Evolutionary conservation across 495 filamentous ascomycete genomes (phyloP).

Genomic region (Astrothelium macrocarpum): DNA sequence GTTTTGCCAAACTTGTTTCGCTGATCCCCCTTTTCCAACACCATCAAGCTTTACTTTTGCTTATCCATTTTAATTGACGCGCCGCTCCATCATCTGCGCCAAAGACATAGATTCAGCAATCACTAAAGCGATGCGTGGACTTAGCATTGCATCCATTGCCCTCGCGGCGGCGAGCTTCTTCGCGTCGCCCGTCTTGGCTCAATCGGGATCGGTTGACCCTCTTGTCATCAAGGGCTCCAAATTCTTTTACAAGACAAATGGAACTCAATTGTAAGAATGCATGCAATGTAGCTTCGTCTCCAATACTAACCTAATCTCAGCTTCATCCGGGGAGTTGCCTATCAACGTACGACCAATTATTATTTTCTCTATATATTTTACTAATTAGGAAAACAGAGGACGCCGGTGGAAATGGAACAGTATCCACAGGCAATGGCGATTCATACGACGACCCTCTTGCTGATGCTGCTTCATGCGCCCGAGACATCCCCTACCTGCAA

Average conservation of each 20-base stretch:
- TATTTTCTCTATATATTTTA: neutral
- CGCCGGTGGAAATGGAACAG: constrained; percentile 37
- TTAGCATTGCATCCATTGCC: constrained; percentile 18
- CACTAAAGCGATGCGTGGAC: constrained; percentile 17
- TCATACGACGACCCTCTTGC: constrained; percentile 61
- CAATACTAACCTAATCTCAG: constrained; percentile 25
- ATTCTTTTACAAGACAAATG: constrained; percentile 69
- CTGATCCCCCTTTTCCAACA: neutral
- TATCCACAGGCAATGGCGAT: constrained; percentile 16
- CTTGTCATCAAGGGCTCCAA: constrained; percentile 52
- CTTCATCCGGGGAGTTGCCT: constrained; percentile 81
- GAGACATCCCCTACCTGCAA: constrained; percentile 73
- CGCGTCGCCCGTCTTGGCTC: constrained; percentile 19
- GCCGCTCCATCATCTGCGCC: neutral
- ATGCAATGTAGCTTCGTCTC: neutral
- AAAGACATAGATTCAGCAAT: constrained; percentile 9
- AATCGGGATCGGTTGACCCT: constrained; percentile 24
- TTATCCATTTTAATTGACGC: neutral
- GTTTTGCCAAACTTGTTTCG: too few relatives aligned
- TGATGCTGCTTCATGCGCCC: constrained; percentile 55
- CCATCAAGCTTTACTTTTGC: neutral
- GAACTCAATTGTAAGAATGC: constrained; percentile 63
- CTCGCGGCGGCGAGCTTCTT: constrained; percentile 26
- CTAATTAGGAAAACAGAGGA: constrained; percentile 36
- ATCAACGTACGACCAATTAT: constrained; percentile 48